Conservation (phyloP, 176 grass and related monocot species). For the Phyllostachys edulis region DNA sequence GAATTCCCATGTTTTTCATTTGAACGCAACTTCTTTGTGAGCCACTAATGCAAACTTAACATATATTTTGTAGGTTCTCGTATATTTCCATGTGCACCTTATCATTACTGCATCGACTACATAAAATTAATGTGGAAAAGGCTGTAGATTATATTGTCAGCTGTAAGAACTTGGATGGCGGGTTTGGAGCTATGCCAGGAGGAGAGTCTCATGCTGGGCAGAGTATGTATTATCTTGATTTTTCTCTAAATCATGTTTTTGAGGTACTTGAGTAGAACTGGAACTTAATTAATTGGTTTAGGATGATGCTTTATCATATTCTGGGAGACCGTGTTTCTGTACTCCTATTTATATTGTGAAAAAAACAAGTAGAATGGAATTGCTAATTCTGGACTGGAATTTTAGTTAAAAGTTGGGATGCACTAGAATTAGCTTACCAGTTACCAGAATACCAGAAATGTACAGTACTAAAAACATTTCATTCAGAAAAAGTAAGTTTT, state of each 20-base stretch:
- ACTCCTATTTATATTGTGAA: neutral
- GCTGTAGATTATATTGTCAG: conserved; percentile 84
- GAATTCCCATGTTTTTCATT: neutral
- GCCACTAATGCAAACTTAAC: neutral
- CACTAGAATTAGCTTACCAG: neutral
- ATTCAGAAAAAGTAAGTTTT: neutral
- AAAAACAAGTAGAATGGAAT: neutral
- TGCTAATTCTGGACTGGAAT: neutral
- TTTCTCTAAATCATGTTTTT: neutral
- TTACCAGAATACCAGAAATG: neutral
- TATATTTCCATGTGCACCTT: conserved; percentile 82
- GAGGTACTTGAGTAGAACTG: neutral
- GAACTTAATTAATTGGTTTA: conserved; percentile 19
- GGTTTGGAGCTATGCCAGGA: conserved; percentile 82
- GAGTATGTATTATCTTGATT: conserved; percentile 55
- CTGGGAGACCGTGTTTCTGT: neutral
- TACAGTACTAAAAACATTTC: neutral
- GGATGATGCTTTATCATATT: conserved; percentile 17
- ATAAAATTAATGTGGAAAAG: conserved; percentile 84
- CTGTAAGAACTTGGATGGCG: conserved; percentile 96
- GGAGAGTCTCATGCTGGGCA: conserved; percentile 93
- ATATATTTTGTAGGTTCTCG: conserved; percentile 68
- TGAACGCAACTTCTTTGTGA: neutral
- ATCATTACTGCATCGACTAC: conserved; percentile 58
- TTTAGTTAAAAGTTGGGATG: neutral